Evolutionary conservation across 306 rosid species (phyloP), one percentile per base, ranked within the genome.

Genomic region (Abrus pulchellus): DNA sequence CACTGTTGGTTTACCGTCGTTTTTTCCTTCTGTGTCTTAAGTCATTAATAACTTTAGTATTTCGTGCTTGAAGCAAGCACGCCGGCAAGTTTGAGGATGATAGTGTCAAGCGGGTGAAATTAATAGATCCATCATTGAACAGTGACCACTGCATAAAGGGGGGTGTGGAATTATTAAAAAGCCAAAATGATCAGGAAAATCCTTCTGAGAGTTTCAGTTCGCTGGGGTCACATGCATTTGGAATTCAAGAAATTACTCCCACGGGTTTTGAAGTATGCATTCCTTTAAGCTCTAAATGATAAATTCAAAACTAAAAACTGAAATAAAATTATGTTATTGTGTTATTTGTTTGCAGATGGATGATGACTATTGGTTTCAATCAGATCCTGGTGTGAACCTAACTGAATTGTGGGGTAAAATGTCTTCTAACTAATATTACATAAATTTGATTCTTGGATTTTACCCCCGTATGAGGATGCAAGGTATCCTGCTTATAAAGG

Each of bases 331-430:
- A 61, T 64, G 5, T n/a, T 47, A 8, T 64, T 64, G 36, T 47
- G 28, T 44, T 34, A 9, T 83, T 14, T 60, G 11, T 85, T 74
- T 74, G 88, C 89, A 92, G 98, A 81, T 77, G 7, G 85, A 87
- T 30, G 77, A 87, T 83, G 98, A 94, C 86, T 94, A 94, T 73
- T 94, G 98, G 97, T 90, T 94, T 69, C 81, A 79, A 73, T 87
- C 96, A 60, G 89, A 94, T 80, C 85, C 87, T 74, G 84, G 83
- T 69, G 86, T 90, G 82, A 81, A 89, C 85, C 78, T 80, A 57
- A 87, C 97, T 40, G 84, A 87, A 86, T 80, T 92, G 57, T 94
- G 96, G 97, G 90, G 91, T 87, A 83, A 82, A 75, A 86, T 70
- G 77, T 68, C 57, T 72, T 86, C 73, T 83, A 47, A 74, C 60